Evolutionary conservation across 805 yeast species (phyloP), one percentile per base, ranked within the genome.

Genomic region (Kazachstania kunashirensis): DNA sequence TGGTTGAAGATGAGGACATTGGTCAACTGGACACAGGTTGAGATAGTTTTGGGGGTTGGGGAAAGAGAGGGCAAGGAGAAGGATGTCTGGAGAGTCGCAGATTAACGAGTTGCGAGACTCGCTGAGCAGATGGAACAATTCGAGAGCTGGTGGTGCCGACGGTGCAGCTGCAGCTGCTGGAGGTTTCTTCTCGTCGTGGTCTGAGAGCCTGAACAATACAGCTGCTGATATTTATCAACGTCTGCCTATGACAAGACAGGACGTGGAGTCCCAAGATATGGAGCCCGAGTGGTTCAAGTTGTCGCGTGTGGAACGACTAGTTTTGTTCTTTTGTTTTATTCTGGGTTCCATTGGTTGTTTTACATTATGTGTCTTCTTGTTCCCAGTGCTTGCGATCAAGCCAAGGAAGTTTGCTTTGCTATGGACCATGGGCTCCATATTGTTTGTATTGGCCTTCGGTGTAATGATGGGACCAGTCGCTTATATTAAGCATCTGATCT

Each of bases 381-480:
- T 92, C 57, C 98, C 98, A 0, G 86, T 89, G 12, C 65, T 92
- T 45, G 88, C 95, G 2, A 62, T 86, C 34, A 79, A 83, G 48
- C 98, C 97, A 12, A 69, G 94, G 33, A 92, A 92, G 58, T 89
- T 92, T 55, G 96, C 94, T 10, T 64, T 78, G 47, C 54, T 81
- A 24, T 92, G 98, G 97, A 77, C 95, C 2, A 65, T 89, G 61
- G 98, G 97, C 0, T 82, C 95, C 2, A 53, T 92, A 11, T 61
- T 92, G 31, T 89, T 92, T 60, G 84, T 92, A 14, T 55, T 84
- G 5, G 84, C 95, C 24, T 92, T 92, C 62, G 96, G 95, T 2
- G 75, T 85, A 14, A 63, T 89, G 16, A 96, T 86, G 64, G 98
- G 98, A 0, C 96, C 96, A 0, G 68, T 75, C n/a, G 77, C 79